Evolutionary conservation across 192 early-diverging fungal genomes (phyloP), one percentile per base, ranked within the genome.

Genomic region (Chytriomyces sp.): DNA sequence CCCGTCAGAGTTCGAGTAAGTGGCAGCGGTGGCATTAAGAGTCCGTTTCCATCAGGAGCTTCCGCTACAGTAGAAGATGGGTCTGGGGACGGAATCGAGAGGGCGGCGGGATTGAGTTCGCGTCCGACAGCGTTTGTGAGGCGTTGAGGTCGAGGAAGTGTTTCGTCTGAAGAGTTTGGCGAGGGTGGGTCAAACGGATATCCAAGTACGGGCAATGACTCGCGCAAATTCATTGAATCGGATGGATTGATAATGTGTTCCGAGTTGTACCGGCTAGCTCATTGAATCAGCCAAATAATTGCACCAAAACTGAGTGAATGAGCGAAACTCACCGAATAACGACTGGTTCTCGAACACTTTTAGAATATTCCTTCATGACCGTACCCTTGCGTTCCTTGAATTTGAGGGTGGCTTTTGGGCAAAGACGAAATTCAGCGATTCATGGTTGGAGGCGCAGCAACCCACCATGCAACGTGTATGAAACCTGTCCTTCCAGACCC

Each of bases 191-290:
- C 41, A 28, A 44, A 39, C 10, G 62, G 62, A 68, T 55, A 68
- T 14, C 14, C 22, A 36, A 52, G 31, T 0, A 68, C 49, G n/a
- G 65, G 65, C 1, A 52, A 68, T n/a, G 65, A 68, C 19, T 31
- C 52, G n/a, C 52, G 49, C 0, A 68, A 17, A 34, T 54, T 19
- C 4, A 17, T 17, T 10, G 52, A 33, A 7, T 68, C 65, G n/a
- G 49, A 17, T 1, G 65, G 30, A 28, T 38, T 68, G 8, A 68
- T 56, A 28, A 68, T 68, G 36, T 68, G 65, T 38, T 68, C 52
- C 8, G 65, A 30, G 32, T 68, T 68, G 52, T 55, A 68, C 0
- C 54, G 44, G 0, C 65, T 68, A 0, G 6, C 17, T 25, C 6
- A 14, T 64, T 64, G 62, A 10, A 31, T 64, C 19, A 26, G 5